Conservation (phyloP, 495 filamentous ascomycete species). For the Penicillium cataractarum region DNA sequence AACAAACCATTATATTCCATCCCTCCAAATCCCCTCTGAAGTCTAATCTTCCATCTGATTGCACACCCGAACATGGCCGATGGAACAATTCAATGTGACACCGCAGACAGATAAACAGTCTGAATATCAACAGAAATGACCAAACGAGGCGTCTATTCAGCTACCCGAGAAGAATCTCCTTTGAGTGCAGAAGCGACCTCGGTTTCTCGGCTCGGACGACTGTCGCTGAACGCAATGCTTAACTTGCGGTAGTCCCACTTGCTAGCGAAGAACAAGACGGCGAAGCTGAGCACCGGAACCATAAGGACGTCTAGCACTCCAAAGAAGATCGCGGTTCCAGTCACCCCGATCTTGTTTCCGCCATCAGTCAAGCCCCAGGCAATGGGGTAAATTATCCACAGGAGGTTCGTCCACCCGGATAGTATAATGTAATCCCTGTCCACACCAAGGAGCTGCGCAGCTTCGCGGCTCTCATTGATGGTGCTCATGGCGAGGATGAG, state of each 20-base stretch:
- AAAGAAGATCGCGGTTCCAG: conserved; percentile 70
- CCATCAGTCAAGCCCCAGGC: conserved; percentile 70
- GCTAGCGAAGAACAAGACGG: conserved; percentile 54
- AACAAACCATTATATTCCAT: no score
- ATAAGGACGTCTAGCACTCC: conserved; percentile 65
- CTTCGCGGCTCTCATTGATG: conserved; percentile 52
- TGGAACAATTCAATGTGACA: no score
- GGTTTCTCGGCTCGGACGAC: conserved; percentile 11
- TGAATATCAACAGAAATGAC: no score
- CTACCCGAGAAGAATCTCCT: background rate
- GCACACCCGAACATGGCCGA: no score
- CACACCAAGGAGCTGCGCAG: conserved; percentile 57
- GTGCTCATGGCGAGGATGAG: conserved; percentile 61
- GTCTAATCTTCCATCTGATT: no score
- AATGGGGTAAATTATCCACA: conserved; percentile 68
- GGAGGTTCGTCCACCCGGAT: conserved; percentile 53
- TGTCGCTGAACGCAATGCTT: conserved; percentile 28
- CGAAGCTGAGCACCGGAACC: conserved; percentile 61
- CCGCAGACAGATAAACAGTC: no score
- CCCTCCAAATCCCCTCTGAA: no score
- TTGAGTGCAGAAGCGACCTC: background rate
- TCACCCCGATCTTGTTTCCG: conserved; percentile 65
- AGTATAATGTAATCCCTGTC: conserved; percentile 54
- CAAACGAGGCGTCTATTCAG: background rate
- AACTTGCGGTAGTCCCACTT: conserved; percentile 27